These are phyloP conservation scores for Cytospora chrysosperma DNA, from an alignment of 2,329 filamentous ascomycete genomes.

Conservation along the genomic window DNA sequence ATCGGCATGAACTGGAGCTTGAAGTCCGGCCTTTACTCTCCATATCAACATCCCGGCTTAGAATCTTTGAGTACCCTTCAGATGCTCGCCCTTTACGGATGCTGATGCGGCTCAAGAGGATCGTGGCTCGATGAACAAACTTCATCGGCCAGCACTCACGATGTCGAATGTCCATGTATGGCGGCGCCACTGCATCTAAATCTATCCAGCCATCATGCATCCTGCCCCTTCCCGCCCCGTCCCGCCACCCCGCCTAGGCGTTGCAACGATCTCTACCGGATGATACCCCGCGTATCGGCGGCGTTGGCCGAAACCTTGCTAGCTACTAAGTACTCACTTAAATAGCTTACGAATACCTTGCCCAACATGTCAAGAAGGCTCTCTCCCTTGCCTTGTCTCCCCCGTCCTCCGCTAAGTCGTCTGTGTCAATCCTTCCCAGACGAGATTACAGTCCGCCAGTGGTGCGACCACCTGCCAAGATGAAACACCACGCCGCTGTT, in stretches of 20 bases:
- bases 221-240: too few relatives aligned
- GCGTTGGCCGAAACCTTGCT: background rate
- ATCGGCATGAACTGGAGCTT: background rate
- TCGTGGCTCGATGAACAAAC: background rate
- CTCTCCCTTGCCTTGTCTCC: background rate
- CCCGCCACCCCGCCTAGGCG: too few relatives aligned
- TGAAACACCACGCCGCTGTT: conserved; percentile 16
- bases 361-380: background rate
- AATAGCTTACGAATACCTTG: background rate
- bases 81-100: too few relatives aligned
- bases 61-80: too few relatives aligned
- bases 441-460: background rate
- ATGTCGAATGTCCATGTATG: background rate
- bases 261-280: background rate
- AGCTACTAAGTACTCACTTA: too few relatives aligned
- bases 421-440: background rate
- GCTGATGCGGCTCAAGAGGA: too few relatives aligned
- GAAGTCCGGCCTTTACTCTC: background rate
- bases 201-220: too few relatives aligned
- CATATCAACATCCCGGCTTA: background rate
- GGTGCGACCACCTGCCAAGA: background rate
- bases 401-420: background rate
- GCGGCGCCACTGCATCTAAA: background rate
- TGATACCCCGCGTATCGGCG: background rate
- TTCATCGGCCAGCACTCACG: background rate